Conservation (phyloP, 176 grass and related monocot species). For the maize (Zea mays) region DNA sequence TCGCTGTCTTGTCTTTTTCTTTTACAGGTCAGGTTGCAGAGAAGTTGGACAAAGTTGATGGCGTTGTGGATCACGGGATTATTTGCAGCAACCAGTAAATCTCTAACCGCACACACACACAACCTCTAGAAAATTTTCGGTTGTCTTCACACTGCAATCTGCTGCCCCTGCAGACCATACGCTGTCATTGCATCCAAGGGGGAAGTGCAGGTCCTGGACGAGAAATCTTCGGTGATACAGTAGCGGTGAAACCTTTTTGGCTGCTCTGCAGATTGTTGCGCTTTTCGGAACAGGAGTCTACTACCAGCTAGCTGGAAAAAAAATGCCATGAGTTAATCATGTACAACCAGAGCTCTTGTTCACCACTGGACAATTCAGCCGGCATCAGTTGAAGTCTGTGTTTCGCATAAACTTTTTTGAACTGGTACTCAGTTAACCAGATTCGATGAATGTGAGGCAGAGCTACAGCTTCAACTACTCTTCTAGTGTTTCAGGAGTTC, state of each 20-base stretch:
- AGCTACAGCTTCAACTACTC: not conserved
- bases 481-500: too few relatives aligned
- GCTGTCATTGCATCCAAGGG: slow-evolving; percentile 65
- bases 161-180: slow-evolving; percentile 48
- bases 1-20: not conserved
- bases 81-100: slow-evolving; percentile 59
- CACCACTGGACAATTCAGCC: not conserved
- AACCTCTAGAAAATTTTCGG: not conserved
- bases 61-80: slow-evolving; percentile 88
- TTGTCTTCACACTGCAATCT: slow-evolving; percentile 12
- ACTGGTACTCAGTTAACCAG: not conserved
- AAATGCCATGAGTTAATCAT: slow-evolving; percentile 14
- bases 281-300: not conserved
- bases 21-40: slow-evolving; percentile 75
- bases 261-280: not conserved
- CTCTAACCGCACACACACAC: slow-evolving; percentile 9
- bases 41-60: slow-evolving; percentile 54
- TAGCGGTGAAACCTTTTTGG: not conserved
- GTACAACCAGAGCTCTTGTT: not conserved
- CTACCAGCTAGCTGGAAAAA: not conserved
- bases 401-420: not conserved
- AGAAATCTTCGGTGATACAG: slow-evolving; percentile 47
- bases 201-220: slow-evolving; percentile 63
- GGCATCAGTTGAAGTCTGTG: not conserved
- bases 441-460: not conserved